Evolutionary conservation across 164 flowering plant species (phyloP).

Genomic region (Tinospora cordifolia): DNA sequence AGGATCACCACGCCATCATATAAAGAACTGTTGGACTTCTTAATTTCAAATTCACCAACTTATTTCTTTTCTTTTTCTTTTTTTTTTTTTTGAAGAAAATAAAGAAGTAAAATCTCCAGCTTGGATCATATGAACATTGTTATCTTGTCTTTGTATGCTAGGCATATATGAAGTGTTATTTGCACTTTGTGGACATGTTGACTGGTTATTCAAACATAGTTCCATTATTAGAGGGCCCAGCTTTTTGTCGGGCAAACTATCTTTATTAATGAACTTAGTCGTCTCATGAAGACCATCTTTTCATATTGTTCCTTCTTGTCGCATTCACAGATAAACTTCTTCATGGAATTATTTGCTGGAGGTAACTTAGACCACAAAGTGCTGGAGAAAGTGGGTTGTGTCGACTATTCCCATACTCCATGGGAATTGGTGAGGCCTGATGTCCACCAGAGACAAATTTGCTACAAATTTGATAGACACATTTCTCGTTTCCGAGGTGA

Average conservation of each 20-base stretch:
- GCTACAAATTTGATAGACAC: slow-evolving; percentile 58
- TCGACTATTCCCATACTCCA: slow-evolving; percentile 60
- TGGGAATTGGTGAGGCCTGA: slow-evolving; percentile 82
- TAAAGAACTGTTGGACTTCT: no score
- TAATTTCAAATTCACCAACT: no score
- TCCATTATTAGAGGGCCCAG: no score
- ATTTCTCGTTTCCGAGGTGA: slow-evolving; percentile 76
- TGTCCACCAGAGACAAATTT: slow-evolving; percentile 62
- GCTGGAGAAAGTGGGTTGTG: slow-evolving; percentile 77
- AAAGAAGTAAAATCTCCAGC: neutral
- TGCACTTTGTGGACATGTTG: no score
- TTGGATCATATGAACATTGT: no score
- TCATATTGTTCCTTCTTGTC: neutral
- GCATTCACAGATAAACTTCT: slow-evolving; percentile 40
- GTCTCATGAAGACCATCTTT: neutral
- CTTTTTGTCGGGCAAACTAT: neutral
- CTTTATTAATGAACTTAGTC: neutral
- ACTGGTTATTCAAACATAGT: no score
- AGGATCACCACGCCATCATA: no score
- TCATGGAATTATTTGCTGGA: slow-evolving; percentile 69
- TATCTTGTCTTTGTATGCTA: no score
- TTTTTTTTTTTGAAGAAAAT: neutral
- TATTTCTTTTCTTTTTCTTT: no score
- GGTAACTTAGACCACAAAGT: slow-evolving; percentile 62
- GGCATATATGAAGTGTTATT: no score